These are phyloP conservation scores for Pseudocercospora fuligena DNA, from an alignment of 2,329 filamentous ascomycete species.

Conservation along the genomic window DNA sequence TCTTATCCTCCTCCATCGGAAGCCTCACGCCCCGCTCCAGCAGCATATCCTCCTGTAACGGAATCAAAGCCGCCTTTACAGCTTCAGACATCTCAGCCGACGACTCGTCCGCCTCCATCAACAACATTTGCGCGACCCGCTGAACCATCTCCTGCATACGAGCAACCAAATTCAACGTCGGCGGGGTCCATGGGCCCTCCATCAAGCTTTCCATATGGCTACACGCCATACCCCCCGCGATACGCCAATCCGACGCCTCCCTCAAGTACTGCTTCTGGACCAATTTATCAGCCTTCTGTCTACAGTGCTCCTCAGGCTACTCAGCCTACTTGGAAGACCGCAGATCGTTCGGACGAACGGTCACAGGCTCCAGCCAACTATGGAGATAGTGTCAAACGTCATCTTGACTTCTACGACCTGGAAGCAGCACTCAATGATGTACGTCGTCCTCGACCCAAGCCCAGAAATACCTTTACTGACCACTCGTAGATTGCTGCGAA, in stretches of 20 bases:
- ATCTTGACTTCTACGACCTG: constrained; percentile 66
- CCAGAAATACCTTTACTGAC: constrained; percentile 12
- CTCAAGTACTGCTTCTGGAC: constrained; percentile 39
- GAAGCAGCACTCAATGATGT: constrained; percentile 58
- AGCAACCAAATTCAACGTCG: constrained; percentile 41
- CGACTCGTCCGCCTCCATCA: constrained; percentile 33
- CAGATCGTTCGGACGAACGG: constrained; percentile 34
- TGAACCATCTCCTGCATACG: constrained; percentile 41
- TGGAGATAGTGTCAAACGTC: constrained; percentile 63
- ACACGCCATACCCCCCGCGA: constrained; percentile 47
- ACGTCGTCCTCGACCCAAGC: constrained; percentile 25
- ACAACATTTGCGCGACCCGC: constrained; percentile 26
- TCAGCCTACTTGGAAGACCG: constrained; percentile 45
- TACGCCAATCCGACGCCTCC: constrained; percentile 48
- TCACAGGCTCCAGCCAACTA: constrained; percentile 41
- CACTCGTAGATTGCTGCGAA: constrained; percentile 49
- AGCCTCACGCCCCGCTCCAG: constrained; percentile 18
- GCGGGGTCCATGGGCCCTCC: constrained; percentile 46
- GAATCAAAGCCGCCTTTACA: constrained; percentile 37
- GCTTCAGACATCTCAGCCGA: constrained; percentile 38
- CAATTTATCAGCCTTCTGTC: constrained; percentile 49
- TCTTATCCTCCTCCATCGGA: constrained; percentile 24
- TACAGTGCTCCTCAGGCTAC: constrained; percentile 48
- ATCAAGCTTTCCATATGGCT: constrained; percentile 42
- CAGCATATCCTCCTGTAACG: constrained; percentile 36